Evolutionary conservation across 768 basidiomycete genomes (phyloP).

Genomic region (Harrya chromipes): DNA sequence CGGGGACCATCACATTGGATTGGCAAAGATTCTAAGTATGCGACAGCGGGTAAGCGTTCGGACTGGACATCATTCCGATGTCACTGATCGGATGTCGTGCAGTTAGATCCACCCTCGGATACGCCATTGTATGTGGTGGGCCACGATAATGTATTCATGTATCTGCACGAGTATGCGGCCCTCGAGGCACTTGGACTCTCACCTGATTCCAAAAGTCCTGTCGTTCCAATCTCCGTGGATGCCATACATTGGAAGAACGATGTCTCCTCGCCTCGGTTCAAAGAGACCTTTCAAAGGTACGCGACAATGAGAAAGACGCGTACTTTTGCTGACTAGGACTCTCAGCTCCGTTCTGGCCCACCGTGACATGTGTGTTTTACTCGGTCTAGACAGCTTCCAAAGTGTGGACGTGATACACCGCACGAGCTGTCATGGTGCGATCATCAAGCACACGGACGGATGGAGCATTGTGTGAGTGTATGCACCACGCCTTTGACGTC

Average conservation of each 20-base stretch:
- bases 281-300: constrained; percentile 5
- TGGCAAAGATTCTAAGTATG: constrained; percentile 69
- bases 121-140: constrained; percentile 72
- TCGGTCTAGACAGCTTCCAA: constrained; percentile 58
- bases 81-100: not conserved
- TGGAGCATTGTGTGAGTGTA: constrained; percentile 41
- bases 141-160: constrained; percentile 52
- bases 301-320: not conserved
- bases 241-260: constrained; percentile 47
- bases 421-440: constrained; percentile 66
- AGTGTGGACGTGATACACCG: constrained; percentile 77
- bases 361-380: constrained; percentile 42
- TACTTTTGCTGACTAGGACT: not conserved
- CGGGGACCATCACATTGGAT: constrained; percentile 88
- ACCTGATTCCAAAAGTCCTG: constrained; percentile 44
- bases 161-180: constrained; percentile 69
- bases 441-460: constrained; percentile 61
- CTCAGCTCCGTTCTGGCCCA: constrained; percentile 45
- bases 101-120: constrained; percentile 63
- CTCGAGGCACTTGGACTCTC: constrained; percentile 70
- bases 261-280: constrained; percentile 30
- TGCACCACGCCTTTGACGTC: not conserved
- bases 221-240: constrained; percentile 55
- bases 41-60: constrained; percentile 52
- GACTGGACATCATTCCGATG: not conserved